Evolutionary conservation across 805 yeast species (phyloP), one percentile per base, ranked within the genome.

Genomic region (Kodamaea restingae): DNA sequence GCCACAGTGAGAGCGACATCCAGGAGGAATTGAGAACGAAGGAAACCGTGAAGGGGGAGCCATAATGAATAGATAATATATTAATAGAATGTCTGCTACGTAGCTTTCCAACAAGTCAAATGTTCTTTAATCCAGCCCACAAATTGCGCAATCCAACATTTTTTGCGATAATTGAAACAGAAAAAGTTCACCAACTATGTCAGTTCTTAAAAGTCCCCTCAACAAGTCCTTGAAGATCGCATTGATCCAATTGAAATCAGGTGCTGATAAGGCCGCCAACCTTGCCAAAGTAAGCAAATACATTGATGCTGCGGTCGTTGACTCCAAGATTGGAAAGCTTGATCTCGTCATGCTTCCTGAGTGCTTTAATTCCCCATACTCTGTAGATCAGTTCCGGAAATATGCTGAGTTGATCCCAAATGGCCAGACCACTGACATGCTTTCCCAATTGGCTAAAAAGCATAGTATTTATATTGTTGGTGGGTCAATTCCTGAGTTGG

Each of bases 311-410:
- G 97, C 98, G 1, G 61, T 64, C 8, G 38, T 46, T 1, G 51
- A 54, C 15, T 55, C 71, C 17, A 57, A 54, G 28, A 49, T 59
- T 26, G 68, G 66, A 2, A 54, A 52, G 38, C 44, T 81, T 30
- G 84, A 90, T 51, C 67, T 91, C 30, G 76, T 93, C 8, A 87
- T 93, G 47, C 67, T 93, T 22, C 98, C 98, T 7, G 98, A 93
- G 65, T 88, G 96, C 65, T 91, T 90, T 76, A 93, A 91, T 60
- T 86, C 96, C 1, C 98, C 98, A 2, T 93, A 93, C 56, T 78
- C 95, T 0, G 95, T 88, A 20, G 76, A 77, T 42, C 83, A 90
- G 45, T 93, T 93, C 62, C 77, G 84, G 4, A 80, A 86, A 43
- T 91, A 93, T 57, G 90, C 96, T 3, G 98, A 93, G 60, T 50